Evolutionary conservation across 768 basidiomycete genomes (phyloP).

Genomic region (Tulasnella calospora): DNA sequence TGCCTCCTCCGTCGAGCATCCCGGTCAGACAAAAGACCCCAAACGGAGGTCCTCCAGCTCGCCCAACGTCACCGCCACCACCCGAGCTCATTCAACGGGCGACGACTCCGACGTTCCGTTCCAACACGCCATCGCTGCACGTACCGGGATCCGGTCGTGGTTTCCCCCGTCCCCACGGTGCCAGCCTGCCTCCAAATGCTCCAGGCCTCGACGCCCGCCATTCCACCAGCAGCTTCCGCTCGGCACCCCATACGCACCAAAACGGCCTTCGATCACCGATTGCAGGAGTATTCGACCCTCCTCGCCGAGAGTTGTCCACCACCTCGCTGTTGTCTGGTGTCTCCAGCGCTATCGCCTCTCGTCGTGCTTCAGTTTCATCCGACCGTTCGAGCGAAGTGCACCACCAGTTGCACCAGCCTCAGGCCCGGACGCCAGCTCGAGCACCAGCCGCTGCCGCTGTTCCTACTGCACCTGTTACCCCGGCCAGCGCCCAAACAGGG

Average conservation of each 20-base stretch:
- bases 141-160: conserved; percentile 21
- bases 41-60: conserved; percentile 63
- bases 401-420: conserved; percentile 29
- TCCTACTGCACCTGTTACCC: not conserved
- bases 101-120: conserved; percentile 70
- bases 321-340: conserved; percentile 67
- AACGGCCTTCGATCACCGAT: conserved; percentile 26
- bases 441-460: not conserved
- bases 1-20: conserved; percentile 73
- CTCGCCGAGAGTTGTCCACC: conserved; percentile 51
- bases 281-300: conserved; percentile 22
- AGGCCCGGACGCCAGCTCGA: conserved; percentile 19
- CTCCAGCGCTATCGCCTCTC: conserved; percentile 54
- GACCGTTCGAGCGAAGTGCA: conserved; percentile 35
- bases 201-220: conserved; percentile 52
- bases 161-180: conserved; percentile 55
- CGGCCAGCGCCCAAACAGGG: conserved; percentile 30
- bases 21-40: conserved; percentile 43
- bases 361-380: conserved; percentile 78
- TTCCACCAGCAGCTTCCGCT: conserved; percentile 79
- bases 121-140: conserved; percentile 18
- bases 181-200: conserved; percentile 64
- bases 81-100: conserved; percentile 88
- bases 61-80: conserved; percentile 90
- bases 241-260: conserved; percentile 56